Evolutionary conservation across 2,329 filamentous ascomycete genomes (phyloP).

Genomic region (Aureobasidium vineae): DNA sequence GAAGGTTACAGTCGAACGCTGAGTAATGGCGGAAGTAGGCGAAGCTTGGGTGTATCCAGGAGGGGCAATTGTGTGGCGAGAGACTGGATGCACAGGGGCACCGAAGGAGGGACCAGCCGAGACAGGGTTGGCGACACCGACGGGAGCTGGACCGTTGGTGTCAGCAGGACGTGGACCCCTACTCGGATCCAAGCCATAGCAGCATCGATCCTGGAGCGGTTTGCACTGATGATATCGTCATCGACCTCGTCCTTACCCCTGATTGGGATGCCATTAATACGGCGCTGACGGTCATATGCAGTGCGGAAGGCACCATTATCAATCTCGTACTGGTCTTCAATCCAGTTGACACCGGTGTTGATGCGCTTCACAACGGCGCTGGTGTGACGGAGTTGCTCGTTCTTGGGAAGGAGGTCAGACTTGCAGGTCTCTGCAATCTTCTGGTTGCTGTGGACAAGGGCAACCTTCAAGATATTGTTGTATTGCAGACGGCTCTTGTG

Average conservation of each 20-base stretch:
- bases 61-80: too few relatives aligned
- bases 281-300: background rate
- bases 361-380: constrained; percentile 7
- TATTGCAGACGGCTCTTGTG: background rate
- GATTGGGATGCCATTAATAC: background rate
- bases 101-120: too few relatives aligned
- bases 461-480: constrained; percentile 13
- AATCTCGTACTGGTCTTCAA: background rate
- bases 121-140: too few relatives aligned
- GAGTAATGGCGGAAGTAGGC: too few relatives aligned
- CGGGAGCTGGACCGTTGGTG: too few relatives aligned
- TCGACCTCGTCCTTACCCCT: background rate
- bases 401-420: too few relatives aligned
- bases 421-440: background rate
- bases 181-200: background rate
- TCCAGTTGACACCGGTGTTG: background rate
- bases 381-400: background rate
- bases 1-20: too few relatives aligned
- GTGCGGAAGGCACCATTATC: background rate
- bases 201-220: background rate
- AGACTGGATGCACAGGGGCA: too few relatives aligned
- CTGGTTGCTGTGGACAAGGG: background rate
- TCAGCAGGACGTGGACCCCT: background rate
- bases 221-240: background rate
- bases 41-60: too few relatives aligned